Evolutionary conservation across 2,329 filamentous ascomycete genomes (phyloP).

Genomic region (Fusarium pseudocircinatum): DNA sequence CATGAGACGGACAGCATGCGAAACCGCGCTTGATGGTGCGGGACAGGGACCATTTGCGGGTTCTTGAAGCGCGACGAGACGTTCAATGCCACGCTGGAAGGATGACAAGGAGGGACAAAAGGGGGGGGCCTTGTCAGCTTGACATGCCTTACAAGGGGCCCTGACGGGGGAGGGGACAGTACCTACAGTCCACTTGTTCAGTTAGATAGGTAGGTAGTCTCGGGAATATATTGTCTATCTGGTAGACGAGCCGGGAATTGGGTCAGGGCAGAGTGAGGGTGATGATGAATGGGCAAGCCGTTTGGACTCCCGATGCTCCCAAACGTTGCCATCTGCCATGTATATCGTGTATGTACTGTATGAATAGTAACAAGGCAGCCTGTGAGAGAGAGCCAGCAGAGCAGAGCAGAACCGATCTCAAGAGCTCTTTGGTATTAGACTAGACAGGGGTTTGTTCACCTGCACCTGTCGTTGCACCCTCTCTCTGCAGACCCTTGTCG

Average conservation of each 20-base stretch:
- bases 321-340: constrained; percentile 20
- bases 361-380: background rate
- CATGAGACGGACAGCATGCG: constrained; percentile 38
- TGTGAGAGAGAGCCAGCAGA: constrained; percentile 16
- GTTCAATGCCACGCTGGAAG: constrained; percentile 41
- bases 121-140: constrained; percentile 16
- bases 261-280: background rate
- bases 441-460: constrained; percentile 30
- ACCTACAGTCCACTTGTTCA: background rate
- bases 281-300: constrained; percentile 7
- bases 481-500: constrained; percentile 28
- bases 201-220: background rate
- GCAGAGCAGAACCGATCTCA: constrained; percentile 20
- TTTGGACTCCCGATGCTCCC: background rate
- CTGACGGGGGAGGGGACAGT: constrained; percentile 24
- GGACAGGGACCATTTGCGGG: constrained; percentile 34
- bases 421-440: constrained; percentile 19
- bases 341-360: constrained; percentile 22
- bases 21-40: constrained; percentile 39
- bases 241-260: constrained; percentile 35
- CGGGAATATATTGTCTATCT: background rate
- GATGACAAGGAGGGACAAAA: constrained; percentile 41
- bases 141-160: constrained; percentile 24
- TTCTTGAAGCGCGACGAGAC: constrained; percentile 37
- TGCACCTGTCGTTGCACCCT: constrained; percentile 18